phyloP scores from a whole-genome alignment of 768 basidiomycete species.

The Tephrocybe sp. region DNA sequence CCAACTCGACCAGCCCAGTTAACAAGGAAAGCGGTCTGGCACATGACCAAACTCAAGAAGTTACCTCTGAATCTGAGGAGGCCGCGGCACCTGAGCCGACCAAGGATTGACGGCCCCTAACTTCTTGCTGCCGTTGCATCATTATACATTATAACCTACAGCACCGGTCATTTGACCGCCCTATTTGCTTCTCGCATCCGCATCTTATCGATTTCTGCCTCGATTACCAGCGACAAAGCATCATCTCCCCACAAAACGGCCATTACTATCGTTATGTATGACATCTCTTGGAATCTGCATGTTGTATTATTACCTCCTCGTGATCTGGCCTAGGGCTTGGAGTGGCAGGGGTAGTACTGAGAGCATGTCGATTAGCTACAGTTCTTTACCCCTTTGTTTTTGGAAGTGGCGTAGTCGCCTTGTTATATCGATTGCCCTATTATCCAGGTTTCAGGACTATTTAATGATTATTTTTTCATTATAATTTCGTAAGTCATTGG shows the following conservation, averaged over 20 bases:
- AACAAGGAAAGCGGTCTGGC: slow-evolving; percentile 59
- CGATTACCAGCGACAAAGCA: slow-evolving; percentile 19
- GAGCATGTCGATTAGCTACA: slow-evolving; percentile 13
- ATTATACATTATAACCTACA: slow-evolving; percentile 18
- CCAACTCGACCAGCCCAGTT: slow-evolving; percentile 60
- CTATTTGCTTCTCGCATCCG: slow-evolving; percentile 17
- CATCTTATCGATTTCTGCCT: slow-evolving; percentile 21
- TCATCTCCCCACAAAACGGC: slow-evolving; percentile 16
- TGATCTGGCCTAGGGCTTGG: slow-evolving; percentile 17
- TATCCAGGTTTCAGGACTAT: slow-evolving; percentile 17
- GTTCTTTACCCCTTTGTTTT: slow-evolving; percentile 7
- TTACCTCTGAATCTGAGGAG: slow-evolving; percentile 19
- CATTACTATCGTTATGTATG: slow-evolving; percentile 27
- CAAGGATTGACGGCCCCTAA: slow-evolving; percentile 15
- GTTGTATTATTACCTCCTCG: slow-evolving; percentile 28
- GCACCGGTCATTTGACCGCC: slow-evolving; percentile 14
- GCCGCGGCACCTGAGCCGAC: slow-evolving; percentile 5
- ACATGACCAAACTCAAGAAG: slow-evolving; percentile 33
- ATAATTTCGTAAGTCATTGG: background rate
- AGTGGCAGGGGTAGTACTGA: slow-evolving; percentile 15
- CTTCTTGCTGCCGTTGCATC: slow-evolving; percentile 7
- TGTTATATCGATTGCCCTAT: slow-evolving; percentile 9
- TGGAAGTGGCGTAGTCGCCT: slow-evolving; percentile 5
- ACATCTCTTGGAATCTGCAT: slow-evolving; percentile 36
- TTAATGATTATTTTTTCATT: background rate